Evolutionary conservation across 306 rosid genomes (phyloP).

Genomic region (Sophora flavescens): DNA sequence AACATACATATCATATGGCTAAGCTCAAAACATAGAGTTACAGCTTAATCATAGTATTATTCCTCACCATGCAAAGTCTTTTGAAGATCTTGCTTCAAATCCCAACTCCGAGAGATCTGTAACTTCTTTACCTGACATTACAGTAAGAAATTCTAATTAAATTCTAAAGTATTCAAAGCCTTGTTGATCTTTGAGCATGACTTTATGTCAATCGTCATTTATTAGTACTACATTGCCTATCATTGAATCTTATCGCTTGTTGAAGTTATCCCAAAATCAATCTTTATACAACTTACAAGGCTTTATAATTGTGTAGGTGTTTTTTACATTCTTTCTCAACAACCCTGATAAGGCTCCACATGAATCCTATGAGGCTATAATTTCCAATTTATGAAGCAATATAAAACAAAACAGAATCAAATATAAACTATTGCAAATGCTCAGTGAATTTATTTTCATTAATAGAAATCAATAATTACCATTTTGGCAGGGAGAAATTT

Average conservation of each 20-base stretch:
- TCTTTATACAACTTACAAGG: background rate
- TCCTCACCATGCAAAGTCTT: conserved; percentile 92
- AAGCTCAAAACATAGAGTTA: conserved; percentile 28
- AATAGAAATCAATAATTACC: too few species aligned
- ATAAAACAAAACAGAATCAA: too few species aligned
- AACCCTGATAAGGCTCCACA: conserved; percentile 14
- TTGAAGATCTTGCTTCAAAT: conserved; percentile 80
- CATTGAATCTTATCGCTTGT: conserved; percentile 14
- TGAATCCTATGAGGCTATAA: background rate
- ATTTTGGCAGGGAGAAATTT: too few species aligned
- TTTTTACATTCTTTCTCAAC: conserved; percentile 23
- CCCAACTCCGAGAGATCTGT: conserved; percentile 61
- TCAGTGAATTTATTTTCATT: too few species aligned
- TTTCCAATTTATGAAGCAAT: too few species aligned
- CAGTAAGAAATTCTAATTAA: conserved; percentile 14
- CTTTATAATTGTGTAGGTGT: background rate
- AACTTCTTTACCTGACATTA: conserved; percentile 51
- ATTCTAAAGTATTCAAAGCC: background rate
- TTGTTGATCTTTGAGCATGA: background rate
- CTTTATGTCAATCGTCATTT: background rate
- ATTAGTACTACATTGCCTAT: background rate
- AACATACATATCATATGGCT: conserved; percentile 6
- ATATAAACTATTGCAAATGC: too few species aligned
- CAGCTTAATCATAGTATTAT: conserved; percentile 37
- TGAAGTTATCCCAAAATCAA: conserved; percentile 1